Evolutionary conservation across 2,329 filamentous ascomycete species (phyloP), one percentile per base, ranked within the genome.

Genomic region (Ustilaginoidea virens): DNA sequence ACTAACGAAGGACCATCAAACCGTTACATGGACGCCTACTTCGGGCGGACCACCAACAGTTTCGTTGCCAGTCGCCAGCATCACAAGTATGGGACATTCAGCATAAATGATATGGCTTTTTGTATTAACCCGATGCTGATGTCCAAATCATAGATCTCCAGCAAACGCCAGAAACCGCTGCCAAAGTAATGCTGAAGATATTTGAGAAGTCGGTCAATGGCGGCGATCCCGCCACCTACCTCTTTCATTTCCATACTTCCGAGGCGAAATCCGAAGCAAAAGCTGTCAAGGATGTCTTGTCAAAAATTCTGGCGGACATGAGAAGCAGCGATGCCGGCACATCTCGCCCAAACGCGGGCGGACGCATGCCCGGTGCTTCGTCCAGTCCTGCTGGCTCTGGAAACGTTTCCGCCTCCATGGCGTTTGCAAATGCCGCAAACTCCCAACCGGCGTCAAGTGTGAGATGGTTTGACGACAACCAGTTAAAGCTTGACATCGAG

Each of bases 121-220:
- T 25, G 11, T 17, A 16, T 25, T 33, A 21, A 34, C 7, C 15
- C 25, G 13, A 24, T 21, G 12, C 15, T 11, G 20, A 15, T 19
- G 18, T 5, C 16, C 10, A 5, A 12, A 12, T 18, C 15, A 9
- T 42, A 90, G 82, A 96, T 56, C 70, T 98, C 27, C 87, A 98
- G 53, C 87, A 96, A 52, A 96, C 90, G 1, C 86, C 90, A 9
- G 82, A 83, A 35, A 75, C 66, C n/a, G 75, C 73, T 20, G 63
- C 83, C 12, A 94, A 93, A 62, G 85, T 92, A 30, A 93, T 93
- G 66, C 68, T 96, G 34, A 93, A 90, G 52, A 77, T 98, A 31
- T 81, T 94, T 42, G 79, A 79, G 36, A 79, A 85, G 48, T 55
- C 69, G 23, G 55, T 70, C 18, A 58, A 60, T 26, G 60, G 61